Percentiles rank a stretch among this genome's conserved stretches.
These are phyloP conservation scores for Clarireedia monteithiana DNA, from an alignment of 2,329 filamentous ascomycete genomes.

Conservation along the genomic window DNA sequence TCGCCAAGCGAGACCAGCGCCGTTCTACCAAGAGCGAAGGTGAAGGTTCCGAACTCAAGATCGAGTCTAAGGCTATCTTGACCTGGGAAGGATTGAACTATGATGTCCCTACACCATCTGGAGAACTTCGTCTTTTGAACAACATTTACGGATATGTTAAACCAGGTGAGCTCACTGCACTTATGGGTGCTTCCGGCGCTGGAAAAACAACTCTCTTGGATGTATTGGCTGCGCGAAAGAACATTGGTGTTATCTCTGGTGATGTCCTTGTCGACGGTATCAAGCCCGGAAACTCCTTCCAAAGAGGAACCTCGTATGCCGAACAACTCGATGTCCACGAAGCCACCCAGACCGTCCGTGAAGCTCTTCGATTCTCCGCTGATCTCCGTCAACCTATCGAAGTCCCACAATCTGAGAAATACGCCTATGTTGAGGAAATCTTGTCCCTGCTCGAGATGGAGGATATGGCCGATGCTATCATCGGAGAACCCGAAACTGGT, in stretches of 20 bases:
- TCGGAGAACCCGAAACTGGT: slow-evolving; percentile 51
- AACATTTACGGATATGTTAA: slow-evolving; percentile 55
- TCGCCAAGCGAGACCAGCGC: slow-evolving; percentile 49
- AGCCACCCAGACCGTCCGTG: slow-evolving; percentile 52
- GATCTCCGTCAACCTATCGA: slow-evolving; percentile 54
- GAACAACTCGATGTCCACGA: slow-evolving; percentile 61
- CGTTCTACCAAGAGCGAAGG: slow-evolving; percentile 39
- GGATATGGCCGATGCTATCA: slow-evolving; percentile 57
- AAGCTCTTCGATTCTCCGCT: slow-evolving; percentile 59
- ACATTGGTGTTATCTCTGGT: slow-evolving; percentile 55
- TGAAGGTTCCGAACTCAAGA: slow-evolving; percentile 40
- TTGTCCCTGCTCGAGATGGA: slow-evolving; percentile 59
- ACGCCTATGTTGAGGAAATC: slow-evolving; percentile 58
- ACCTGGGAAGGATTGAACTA: slow-evolving; percentile 87
- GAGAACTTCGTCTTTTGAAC: slow-evolving; percentile 42
- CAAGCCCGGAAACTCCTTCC: slow-evolving; percentile 50
- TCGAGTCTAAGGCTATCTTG: slow-evolving; percentile 58
- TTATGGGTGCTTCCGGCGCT: slow-evolving; percentile 56
- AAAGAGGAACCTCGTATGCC: slow-evolving; percentile 56
- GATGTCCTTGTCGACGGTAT: slow-evolving; percentile 56
- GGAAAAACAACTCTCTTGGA: slow-evolving; percentile 62
- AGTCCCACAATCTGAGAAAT: slow-evolving; percentile 50
- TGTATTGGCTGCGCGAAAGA: slow-evolving; percentile 54
- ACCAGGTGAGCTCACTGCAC: slow-evolving; percentile 52
- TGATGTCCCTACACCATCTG: slow-evolving; percentile 47